Percentiles rank a stretch among this genome's conserved stretches.
Conservation (phyloP, 2,329 filamentous ascomycete species). For the Colletotrichum gloeosporioides region DNA sequence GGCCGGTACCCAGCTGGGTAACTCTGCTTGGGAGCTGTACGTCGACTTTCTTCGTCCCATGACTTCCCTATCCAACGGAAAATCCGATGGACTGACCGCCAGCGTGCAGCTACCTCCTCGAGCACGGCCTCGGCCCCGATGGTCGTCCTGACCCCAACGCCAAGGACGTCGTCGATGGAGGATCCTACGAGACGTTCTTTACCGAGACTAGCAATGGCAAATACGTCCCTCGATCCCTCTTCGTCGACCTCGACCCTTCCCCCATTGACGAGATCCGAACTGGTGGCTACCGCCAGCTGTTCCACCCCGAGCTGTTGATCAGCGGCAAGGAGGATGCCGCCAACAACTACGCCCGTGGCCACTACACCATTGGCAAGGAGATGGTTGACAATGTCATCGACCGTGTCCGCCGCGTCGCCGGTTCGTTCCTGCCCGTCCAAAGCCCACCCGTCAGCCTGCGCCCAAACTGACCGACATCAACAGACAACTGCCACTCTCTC, state of each 20-base stretch:
- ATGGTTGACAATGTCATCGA: conserved; percentile 75
- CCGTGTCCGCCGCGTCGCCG: conserved; percentile 71
- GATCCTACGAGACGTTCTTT: conserved; percentile 77
- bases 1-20: conserved; percentile 76
- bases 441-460: background rate
- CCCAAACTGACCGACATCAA: conserved; percentile 23
- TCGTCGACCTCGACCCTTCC: conserved; percentile 75
- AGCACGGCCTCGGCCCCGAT: conserved; percentile 72
- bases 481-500: conserved; percentile 75
- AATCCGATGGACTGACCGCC: conserved; percentile 18
- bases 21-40: conserved; percentile 79
- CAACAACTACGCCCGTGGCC: conserved; percentile 79
- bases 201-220: conserved; percentile 75
- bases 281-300: conserved; percentile 70
- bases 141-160: conserved; percentile 67
- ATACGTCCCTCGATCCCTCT: conserved; percentile 75
- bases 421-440: conserved; percentile 44
- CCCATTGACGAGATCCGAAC: conserved; percentile 78
- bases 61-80: conserved; percentile 19
- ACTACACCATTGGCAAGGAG: conserved; percentile 80
- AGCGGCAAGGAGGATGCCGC: conserved; percentile 79
- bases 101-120: conserved; percentile 67
- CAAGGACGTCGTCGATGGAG: conserved; percentile 64
- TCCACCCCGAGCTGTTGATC: conserved; percentile 75
- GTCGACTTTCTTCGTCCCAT: conserved; percentile 34